These are phyloP conservation scores for Fusarium xyrophilum DNA, from an alignment of 2,329 filamentous ascomycete species.

Conservation along the genomic window DNA sequence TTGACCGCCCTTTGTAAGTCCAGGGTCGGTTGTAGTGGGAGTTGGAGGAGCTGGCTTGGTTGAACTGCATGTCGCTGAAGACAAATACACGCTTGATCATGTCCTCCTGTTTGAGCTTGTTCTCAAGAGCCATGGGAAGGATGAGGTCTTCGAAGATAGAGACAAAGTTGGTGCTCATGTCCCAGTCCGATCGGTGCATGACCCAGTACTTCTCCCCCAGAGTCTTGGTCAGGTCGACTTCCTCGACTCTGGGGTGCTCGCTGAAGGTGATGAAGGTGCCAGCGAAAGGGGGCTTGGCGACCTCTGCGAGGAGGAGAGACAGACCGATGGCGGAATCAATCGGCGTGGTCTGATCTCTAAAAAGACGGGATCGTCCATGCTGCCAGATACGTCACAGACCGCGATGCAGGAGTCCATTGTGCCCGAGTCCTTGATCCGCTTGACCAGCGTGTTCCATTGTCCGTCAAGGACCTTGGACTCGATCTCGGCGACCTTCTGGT, in stretches of 20 bases:
- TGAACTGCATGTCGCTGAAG: conserved; percentile 68
- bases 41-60: conserved; percentile 43
- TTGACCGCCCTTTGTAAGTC: not conserved
- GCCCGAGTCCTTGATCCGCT: conserved; percentile 63
- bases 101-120: conserved; percentile 60
- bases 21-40: not conserved
- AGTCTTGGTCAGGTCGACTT: conserved; percentile 47
- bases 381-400: conserved; percentile 64
- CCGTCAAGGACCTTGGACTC: conserved; percentile 51
- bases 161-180: conserved; percentile 58
- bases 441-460: conserved; percentile 65
- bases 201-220: conserved; percentile 52
- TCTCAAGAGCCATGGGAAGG: conserved; percentile 59
- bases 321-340: conserved; percentile 63
- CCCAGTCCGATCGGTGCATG: conserved; percentile 48
- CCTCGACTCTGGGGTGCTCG: conserved; percentile 48
- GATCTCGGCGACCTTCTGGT: conserved; percentile 44
- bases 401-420: conserved; percentile 61
- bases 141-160: conserved; percentile 62
- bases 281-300: conserved; percentile 59
- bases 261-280: conserved; percentile 64
- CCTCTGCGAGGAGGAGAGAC: conserved; percentile 62
- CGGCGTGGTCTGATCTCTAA: conserved; percentile 56
- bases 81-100: conserved; percentile 69
- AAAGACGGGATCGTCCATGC: conserved; percentile 54